Base-by-base conservation (phyloP, 768 basidiomycete species). In the Ramaria rubella region DNA sequence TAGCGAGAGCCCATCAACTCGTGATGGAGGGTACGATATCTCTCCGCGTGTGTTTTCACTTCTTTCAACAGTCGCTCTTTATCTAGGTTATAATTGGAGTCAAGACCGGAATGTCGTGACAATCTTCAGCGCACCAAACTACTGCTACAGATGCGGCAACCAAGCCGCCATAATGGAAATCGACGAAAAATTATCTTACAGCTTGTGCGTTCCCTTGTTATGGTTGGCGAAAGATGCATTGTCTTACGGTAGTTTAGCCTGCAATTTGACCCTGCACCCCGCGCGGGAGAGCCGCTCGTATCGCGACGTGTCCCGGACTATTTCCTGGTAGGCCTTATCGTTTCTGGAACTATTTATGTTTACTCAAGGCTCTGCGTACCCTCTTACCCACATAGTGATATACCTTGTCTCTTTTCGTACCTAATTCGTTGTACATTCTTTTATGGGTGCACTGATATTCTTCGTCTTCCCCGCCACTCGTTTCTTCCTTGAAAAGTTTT, bases 131-230 rank as follows among this genome's bases (percentile, higher is more conserved):
- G 96, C 96, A 63, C 96, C 96, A 42, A 99, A 99, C 75, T 99
- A 97, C 73, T 99, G 95, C 75, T 99, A 99, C 78, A 81, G 96
- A 70, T 99, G 96, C 70, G 96, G 96, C 53, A 99, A 99, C 71
- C 96, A 98, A 68, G 96, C 96, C 55, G 96, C 96, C 49, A 99
- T 99, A 71, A 95, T 99, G 86, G 96, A 99, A 73, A 96, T 99
- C 72, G 96, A 99, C 73, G 90, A 93, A 83, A 93, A 93, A 80
- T 77, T 91, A 83, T 90, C 89, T 54, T 92, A 91, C 72, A 90
- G 86, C 75, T 91, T 91, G 89, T 90, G 64, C 51, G 87, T 81
- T n/a, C 23, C 19, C 43, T 34, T 26, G 31, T 60, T 54, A 51
- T 45, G 8, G 49, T 62, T 60, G 53, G 36, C 46, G 21, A 38